Base-by-base conservation (phyloP, 75 land plant genomes). In the Gnetum montanum region DNA sequence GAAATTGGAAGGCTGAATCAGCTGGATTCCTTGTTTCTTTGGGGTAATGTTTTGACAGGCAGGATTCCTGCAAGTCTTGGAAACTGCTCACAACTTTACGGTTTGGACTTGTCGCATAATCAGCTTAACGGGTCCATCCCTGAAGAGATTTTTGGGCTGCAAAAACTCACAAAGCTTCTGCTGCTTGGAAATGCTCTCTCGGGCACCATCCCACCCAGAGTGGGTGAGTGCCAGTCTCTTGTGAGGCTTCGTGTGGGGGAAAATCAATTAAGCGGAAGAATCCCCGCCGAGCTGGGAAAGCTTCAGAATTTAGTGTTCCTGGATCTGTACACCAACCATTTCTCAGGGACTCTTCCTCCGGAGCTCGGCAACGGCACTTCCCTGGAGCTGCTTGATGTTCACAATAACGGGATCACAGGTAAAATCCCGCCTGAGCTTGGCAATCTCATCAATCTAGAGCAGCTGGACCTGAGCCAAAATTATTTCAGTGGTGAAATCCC, bases 381-480 rank as follows among this genome's bases (percentile, higher is more conserved):
- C 46, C 61, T 90, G 28, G 77, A 81, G 66, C 58, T 85, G n/a
- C 66, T 93, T 26, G 98, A 93, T 62, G 71, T 88, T 20, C 90
- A 81, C 53, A 66, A 65, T n/a, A 93, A 93, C 59, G 47, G 59
- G 24, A 23, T 93, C 2, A 71, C 63, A 6, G 98, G 90, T 11
- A 61, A 72, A 46, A 71, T 92, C 4, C 97, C 97, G 6, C 25
- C 59, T 5, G 75, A 81, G 54, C 44, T 91, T 27, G 76, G 82
- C 0, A 57, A 68, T n/a, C 64, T 84, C 44, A 68, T 71, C 23
- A 71, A 78, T 37, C 61, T 90, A 34, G 83, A 90, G 68, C 70
- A 73, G 75, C 78, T 90, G 20, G 96, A 90, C 53, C 71, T 90
- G 15, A 82, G 86, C 46, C 35, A 71, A 22, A 90, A 90, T 62